Evolutionary conservation across 164 flowering plant species (phyloP).

Genomic region (Magnolia officinalis): DNA sequence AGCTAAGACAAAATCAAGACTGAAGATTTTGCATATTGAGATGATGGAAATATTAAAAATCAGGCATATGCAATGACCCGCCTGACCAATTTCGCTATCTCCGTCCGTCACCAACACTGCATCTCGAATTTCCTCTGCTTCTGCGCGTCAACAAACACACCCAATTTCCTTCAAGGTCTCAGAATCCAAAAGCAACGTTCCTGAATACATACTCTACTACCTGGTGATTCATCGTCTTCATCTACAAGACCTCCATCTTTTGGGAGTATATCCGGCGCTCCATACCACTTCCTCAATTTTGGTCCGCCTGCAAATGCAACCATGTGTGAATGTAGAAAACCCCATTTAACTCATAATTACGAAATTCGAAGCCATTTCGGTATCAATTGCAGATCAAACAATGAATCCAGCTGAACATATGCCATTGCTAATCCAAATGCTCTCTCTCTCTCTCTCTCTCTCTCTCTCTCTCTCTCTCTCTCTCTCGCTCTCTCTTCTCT

Average conservation of each 20-base stretch:
- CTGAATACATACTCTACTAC: constrained; percentile 17
- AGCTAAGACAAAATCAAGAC: no score
- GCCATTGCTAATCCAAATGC: no score
- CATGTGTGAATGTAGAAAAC: background rate
- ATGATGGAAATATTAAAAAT: constrained; percentile 1
- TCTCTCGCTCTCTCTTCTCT: no score
- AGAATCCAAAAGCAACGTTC: background rate
- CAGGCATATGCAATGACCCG: constrained; percentile 18
- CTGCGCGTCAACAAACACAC: constrained; percentile 25
- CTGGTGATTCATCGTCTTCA: constrained; percentile 51
- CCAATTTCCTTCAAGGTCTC: constrained; percentile 2
- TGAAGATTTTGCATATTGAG: no score
- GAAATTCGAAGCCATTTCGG: no score
- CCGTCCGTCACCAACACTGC: constrained; percentile 90
- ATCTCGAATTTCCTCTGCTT: constrained; percentile 63
- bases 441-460: background rate
- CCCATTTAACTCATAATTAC: no score
- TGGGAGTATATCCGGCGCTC: constrained; percentile 73
- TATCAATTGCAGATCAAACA: no score
- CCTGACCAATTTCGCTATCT: constrained; percentile 93
- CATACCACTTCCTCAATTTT: constrained; percentile 96
- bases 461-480: background rate
- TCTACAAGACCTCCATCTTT: constrained; percentile 52
- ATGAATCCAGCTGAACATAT: no score
- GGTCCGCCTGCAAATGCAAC: constrained; percentile 67